These are phyloP conservation scores for Penicillium polonicum DNA, from an alignment of 2,329 filamentous ascomycete species.

Conservation along the genomic window DNA sequence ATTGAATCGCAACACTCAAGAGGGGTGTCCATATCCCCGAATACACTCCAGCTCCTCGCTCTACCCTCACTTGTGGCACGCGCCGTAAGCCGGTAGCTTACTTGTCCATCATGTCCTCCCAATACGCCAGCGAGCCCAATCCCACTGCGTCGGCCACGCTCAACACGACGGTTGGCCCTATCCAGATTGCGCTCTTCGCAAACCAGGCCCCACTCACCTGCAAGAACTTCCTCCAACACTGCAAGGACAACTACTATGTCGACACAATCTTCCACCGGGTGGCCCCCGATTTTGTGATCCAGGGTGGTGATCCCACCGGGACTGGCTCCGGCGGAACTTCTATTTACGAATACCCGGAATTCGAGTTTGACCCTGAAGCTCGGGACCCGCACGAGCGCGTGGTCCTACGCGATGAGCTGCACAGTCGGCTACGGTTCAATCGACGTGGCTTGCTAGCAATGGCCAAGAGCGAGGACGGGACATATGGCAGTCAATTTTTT, in stretches of 20 bases:
- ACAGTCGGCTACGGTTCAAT: slow-evolving; percentile 90
- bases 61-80: not conserved
- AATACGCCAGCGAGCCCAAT: slow-evolving; percentile 93
- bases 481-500: slow-evolving; percentile 97
- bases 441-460: slow-evolving; percentile 88
- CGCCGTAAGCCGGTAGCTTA: slow-evolving; percentile 3
- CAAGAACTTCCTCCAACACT: slow-evolving; percentile 94
- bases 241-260: slow-evolving; percentile 92
- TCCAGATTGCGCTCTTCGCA: slow-evolving; percentile 90
- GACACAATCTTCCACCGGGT: slow-evolving; percentile 92
- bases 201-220: slow-evolving; percentile 89
- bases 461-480: slow-evolving; percentile 72
- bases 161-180: slow-evolving; percentile 84
- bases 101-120: slow-evolving; percentile 68
- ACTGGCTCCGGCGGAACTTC: slow-evolving; percentile 89
- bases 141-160: slow-evolving; percentile 89
- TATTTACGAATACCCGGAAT: slow-evolving; percentile 73
- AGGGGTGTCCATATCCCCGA: not conserved
- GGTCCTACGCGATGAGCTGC: slow-evolving; percentile 84
- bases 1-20: slow-evolving; percentile 1
- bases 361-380: slow-evolving; percentile 54
- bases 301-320: slow-evolving; percentile 91
- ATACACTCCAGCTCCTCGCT: not conserved
- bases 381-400: slow-evolving; percentile 54
- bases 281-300: slow-evolving; percentile 86